Base-by-base conservation (phyloP, 2,329 filamentous ascomycete genomes). In the Pleoardoris graminearum region DNA sequence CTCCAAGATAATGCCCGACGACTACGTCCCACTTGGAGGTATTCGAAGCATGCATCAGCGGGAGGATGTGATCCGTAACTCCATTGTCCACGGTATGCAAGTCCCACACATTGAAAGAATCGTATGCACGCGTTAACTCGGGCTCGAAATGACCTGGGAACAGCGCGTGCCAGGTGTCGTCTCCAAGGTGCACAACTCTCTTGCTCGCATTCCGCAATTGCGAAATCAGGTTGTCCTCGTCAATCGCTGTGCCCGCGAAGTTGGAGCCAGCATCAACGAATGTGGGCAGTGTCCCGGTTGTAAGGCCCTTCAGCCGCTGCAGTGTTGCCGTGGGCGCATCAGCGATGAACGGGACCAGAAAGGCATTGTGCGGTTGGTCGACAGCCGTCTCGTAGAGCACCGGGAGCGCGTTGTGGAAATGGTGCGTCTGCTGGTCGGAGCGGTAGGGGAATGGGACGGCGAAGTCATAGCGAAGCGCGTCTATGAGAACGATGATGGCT, bases 41-140 rank as follows among this genome's bases (percentile, higher is more conserved):
- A 67, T 85, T 85, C 43, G 82, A 79, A 1, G 83, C 73, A 43
- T 86, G 80, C 57, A 99, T 75, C 2, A 97, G 80, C 1, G 94
- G 94, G 55, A 94, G 88, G 6, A 99, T 85, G 74, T 97, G 89
- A 62, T 96, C 89, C 11, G 87, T 88, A 21, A 99, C 94, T 0
- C 94, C 94, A 67, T 97, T 93, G 69, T 99, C 94, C 2, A 99
- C 90, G 0, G 94, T 97, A 72, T 97, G 91, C 64, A 99, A 75
- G 72, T 99, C 94, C 91, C 91, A 97, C 6, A 97, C 94, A 68
- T 97, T 97, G 77, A 99, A 96, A 56, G 93, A 97, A 71, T 97
- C 93, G 72, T 96, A 99, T 0, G 94, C 85, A 62, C 82, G 85
- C 62, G 92, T 96, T 51, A 97, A 84, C 51, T 93, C 89, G 7